Conservation (phyloP, 768 basidiomycete species). For the Leccinum broughii region DNA sequence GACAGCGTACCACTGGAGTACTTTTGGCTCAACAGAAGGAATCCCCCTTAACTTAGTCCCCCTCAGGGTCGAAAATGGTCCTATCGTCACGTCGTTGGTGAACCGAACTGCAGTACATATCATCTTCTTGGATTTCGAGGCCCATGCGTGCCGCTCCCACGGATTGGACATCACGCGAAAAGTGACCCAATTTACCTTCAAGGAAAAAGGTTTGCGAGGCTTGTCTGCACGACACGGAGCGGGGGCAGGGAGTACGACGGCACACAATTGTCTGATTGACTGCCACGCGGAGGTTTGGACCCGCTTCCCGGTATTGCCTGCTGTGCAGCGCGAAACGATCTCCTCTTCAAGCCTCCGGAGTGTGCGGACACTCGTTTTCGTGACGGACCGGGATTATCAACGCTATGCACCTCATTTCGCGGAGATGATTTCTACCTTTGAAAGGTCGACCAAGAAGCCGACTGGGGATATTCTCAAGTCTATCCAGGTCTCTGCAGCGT, state of each 20-base stretch:
- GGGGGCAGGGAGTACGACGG: constrained; percentile 16
- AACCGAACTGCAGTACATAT: constrained; percentile 44
- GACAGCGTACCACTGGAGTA: constrained; percentile 53
- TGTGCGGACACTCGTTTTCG: constrained; percentile 42
- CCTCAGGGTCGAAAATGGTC: constrained; percentile 20
- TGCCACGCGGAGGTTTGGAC: constrained; percentile 60
- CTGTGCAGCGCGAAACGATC: constrained; percentile 47
- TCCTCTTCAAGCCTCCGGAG: constrained; percentile 34
- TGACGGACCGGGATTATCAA: constrained; percentile 39
- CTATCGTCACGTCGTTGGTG: constrained; percentile 46
- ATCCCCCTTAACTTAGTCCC: constrained; percentile 37
- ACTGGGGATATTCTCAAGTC: constrained; percentile 44
- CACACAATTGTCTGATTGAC: constrained; percentile 53
- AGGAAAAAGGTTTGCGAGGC: constrained; percentile 37
- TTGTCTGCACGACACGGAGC: constrained; percentile 12
- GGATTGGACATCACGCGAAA: constrained; percentile 55
- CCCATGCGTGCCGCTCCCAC: constrained; percentile 40
- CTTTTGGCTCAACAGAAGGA: constrained; percentile 54
- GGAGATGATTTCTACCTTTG: constrained; percentile 47
- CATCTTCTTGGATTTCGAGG: constrained; percentile 37
- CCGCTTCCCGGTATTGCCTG: constrained; percentile 57
- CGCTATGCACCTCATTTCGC: constrained; percentile 45
- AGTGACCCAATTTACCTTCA: constrained; percentile 56
- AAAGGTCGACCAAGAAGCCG: constrained; percentile 52
- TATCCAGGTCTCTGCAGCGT: constrained; percentile 35